These are phyloP conservation scores for Noccaea caerulescens DNA, from an alignment of 345 rosid species.

Conservation along the genomic window DNA sequence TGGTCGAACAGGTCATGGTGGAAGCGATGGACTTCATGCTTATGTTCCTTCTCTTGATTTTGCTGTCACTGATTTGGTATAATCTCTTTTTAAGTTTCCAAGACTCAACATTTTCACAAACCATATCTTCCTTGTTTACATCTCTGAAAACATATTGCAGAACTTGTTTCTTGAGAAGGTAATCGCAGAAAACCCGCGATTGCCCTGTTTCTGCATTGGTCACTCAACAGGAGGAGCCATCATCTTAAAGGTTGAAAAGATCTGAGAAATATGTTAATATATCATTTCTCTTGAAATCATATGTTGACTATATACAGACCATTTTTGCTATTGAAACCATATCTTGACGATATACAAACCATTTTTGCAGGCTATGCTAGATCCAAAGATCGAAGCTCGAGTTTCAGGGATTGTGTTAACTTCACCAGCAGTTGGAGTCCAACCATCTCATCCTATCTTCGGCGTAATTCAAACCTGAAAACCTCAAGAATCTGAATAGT, in stretches of 20 bases:
- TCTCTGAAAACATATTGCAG: slow-evolving; percentile 46
- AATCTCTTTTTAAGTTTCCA: slow-evolving; percentile 11
- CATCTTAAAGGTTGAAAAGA: slow-evolving; percentile 60
- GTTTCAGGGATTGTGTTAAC: slow-evolving; percentile 76
- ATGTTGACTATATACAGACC: background rate
- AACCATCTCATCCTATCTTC: slow-evolving; percentile 83
- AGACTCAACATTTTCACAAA: background rate
- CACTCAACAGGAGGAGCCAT: slow-evolving; percentile 95
- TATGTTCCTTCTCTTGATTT: slow-evolving; percentile 83
- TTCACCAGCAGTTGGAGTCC: slow-evolving; percentile 93
- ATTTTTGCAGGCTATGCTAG: slow-evolving; percentile 61
- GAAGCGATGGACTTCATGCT: slow-evolving; percentile 90
- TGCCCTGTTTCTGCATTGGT: slow-evolving; percentile 87
- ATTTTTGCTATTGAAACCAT: slow-evolving; percentile 8
- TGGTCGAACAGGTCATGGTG: slow-evolving; percentile 75
- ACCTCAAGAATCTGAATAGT: slow-evolving; percentile 5
- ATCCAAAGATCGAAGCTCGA: slow-evolving; percentile 58
- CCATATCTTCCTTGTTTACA: background rate
- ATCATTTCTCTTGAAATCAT: slow-evolving; percentile 17
- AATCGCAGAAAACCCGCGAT: slow-evolving; percentile 62
- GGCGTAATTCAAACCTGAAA: slow-evolving; percentile 48
- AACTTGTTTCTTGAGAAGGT: slow-evolving; percentile 67
- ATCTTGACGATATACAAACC: background rate
- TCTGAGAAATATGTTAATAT: background rate
- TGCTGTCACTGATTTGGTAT: slow-evolving; percentile 76